phyloP scores from a whole-genome alignment of 768 basidiomycete species.

The Hygrocybe punicea region DNA sequence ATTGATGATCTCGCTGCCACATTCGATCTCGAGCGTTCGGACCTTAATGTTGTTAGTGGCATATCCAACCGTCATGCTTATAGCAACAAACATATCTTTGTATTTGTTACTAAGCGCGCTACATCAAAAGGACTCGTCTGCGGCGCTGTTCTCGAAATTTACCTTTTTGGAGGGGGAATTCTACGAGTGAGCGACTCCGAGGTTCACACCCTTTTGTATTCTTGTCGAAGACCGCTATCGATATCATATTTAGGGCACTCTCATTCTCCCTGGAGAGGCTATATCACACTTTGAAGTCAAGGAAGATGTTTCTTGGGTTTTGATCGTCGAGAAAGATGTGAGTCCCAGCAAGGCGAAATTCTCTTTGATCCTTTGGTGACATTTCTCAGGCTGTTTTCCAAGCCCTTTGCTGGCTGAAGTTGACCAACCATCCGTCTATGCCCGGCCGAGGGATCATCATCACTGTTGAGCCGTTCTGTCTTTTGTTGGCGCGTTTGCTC shows the following conservation, averaged over 20 bases:
- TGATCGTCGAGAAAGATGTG: constrained; percentile 94
- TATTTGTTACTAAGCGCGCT: constrained; percentile 58
- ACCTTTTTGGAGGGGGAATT: constrained; percentile 52
- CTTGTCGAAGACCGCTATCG: not conserved
- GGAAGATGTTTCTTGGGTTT: constrained; percentile 65
- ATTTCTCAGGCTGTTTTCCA: constrained; percentile 84
- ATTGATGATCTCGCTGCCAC: constrained; percentile 90
- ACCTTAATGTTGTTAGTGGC: constrained; percentile 69
- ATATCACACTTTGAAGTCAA: constrained; percentile 59
- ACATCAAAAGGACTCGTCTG: constrained; percentile 85
- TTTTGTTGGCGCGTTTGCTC: not conserved
- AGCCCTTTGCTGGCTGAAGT: constrained; percentile 60
- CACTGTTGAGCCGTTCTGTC: constrained; percentile 48
- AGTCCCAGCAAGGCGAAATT: constrained; percentile 7
- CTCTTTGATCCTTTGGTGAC: not conserved
- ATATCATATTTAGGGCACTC: constrained; percentile 48
- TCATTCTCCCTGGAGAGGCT: constrained; percentile 76
- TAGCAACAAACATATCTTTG: constrained; percentile 3
- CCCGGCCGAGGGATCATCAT: constrained; percentile 71
- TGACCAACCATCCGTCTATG: constrained; percentile 48
- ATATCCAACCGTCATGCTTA: not conserved
- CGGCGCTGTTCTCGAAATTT: constrained; percentile 59
- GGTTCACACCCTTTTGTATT: constrained; percentile 33
- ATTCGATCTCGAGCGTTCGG: constrained; percentile 64
- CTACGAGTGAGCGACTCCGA: constrained; percentile 56